These are phyloP conservation scores for Stereum hirsutum DNA, from an alignment of 1,284 basidiomycete species.

Conservation along the genomic window DNA sequence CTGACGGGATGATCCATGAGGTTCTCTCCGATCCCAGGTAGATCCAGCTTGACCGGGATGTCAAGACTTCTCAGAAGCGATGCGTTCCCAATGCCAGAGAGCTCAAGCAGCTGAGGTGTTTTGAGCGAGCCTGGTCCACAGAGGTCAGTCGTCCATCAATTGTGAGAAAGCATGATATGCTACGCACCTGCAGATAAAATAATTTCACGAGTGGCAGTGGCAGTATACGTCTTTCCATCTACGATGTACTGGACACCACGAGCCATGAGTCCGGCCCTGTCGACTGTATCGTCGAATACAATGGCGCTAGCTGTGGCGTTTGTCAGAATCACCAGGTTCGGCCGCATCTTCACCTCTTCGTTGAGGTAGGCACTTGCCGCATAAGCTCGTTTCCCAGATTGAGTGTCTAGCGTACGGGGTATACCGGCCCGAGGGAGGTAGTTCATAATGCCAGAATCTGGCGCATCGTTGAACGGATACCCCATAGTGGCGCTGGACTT, in stretches of 20 bases:
- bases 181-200: neutral
- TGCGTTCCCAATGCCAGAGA: slow-evolving; percentile 11
- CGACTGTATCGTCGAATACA: slow-evolving; percentile 5
- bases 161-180: neutral
- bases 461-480: slow-evolving; percentile 8
- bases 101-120: slow-evolving; percentile 11
- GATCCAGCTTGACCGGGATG: slow-evolving; percentile 10
- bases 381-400: slow-evolving; percentile 16
- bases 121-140: slow-evolving; percentile 8
- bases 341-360: slow-evolving; percentile 8
- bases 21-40: slow-evolving; percentile 12
- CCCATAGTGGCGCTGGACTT: slow-evolving; percentile 5
- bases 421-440: slow-evolving; percentile 11
- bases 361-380: slow-evolving; percentile 18
- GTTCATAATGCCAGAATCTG: slow-evolving; percentile 7
- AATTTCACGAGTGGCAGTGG: slow-evolving; percentile 21
- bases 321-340: slow-evolving; percentile 12
- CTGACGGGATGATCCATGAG: slow-evolving; percentile 12
- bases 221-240: slow-evolving; percentile 13
- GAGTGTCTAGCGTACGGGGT: slow-evolving; percentile 13
- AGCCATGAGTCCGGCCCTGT: slow-evolving; percentile 3
- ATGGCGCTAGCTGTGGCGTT: slow-evolving; percentile 10
- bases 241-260: slow-evolving; percentile 9
- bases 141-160: neutral
- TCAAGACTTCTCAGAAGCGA: slow-evolving; percentile 8